phyloP scores from a whole-genome alignment of 192 early-diverging fungal species.

The Ramicandelaber brevisporus region DNA sequence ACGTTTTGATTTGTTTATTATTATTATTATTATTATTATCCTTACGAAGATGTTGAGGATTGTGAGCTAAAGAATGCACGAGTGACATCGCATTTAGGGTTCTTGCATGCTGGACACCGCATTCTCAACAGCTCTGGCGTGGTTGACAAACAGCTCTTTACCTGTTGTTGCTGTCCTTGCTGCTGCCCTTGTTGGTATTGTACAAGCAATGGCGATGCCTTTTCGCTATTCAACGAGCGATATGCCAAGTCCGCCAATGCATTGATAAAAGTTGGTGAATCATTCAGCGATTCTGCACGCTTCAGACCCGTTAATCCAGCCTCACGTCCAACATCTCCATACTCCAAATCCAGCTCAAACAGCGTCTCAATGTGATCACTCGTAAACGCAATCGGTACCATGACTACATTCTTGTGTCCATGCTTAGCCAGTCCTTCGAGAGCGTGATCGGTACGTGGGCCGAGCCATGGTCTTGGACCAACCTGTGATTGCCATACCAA shows the following conservation, averaged over 20 bases:
- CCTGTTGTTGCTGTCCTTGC: too few species aligned
- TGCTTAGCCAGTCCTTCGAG: slow-evolving; percentile 48
- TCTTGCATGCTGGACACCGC: too few species aligned
- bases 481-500: slow-evolving; percentile 92
- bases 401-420: slow-evolving; percentile 53
- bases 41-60: too few species aligned
- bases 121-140: too few species aligned
- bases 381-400: slow-evolving; percentile 89
- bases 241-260: slow-evolving; percentile 72
- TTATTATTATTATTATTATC: too few species aligned
- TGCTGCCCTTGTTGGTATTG: too few species aligned
- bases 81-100: too few species aligned
- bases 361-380: slow-evolving; percentile 94
- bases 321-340: slow-evolving; percentile 59
- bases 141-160: too few species aligned
- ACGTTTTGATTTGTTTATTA: too few species aligned
- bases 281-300: slow-evolving; percentile 81
- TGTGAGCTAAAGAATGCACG: too few species aligned
- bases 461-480: slow-evolving; percentile 76
- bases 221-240: too few species aligned
- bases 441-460: slow-evolving; percentile 62
- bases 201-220: too few species aligned
- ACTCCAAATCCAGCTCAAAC: slow-evolving; percentile 90
- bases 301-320: slow-evolving; percentile 60
- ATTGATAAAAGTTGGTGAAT: slow-evolving; percentile 68